Evolutionary conservation across 805 yeast genomes (phyloP), one percentile per base, ranked within the genome.

Genomic region (Wickerhamiella vanderwaltii): DNA sequence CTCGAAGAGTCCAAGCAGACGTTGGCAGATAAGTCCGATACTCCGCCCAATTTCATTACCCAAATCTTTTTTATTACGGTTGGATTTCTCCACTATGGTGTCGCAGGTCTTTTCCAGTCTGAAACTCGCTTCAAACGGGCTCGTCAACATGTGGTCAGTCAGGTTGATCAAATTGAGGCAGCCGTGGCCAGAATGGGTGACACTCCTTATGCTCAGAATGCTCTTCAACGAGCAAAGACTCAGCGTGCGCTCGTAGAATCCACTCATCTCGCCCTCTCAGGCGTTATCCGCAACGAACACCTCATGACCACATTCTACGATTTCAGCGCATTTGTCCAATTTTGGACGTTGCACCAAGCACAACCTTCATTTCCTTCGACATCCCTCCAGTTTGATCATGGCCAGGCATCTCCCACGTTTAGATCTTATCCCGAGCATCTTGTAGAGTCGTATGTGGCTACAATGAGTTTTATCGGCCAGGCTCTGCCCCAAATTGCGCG

Each of bases 51-150:
- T 53, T 91, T 91, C 57, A 84, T 91, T n/a, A 77, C 95, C 6
- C 91, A 88, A 50, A 79, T 94, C 53, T 91, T 86, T 59, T 91
- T 70, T 54, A 58, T 91, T 43, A 75, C 87, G 5, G 65, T 80
- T 39, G 76, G 94, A 0, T 86, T 79, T 57, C 60, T 84, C 37
- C 87, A 88, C 50, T 91, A 81, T 61, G 98, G 97, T 32, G 64
- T 84, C 31, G 94, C 94, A 18, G 97, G 96, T 38, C 62, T 80
- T 0, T 61, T 71, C 44, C 68, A 74, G 34, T 67, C 65, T 35
- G 73, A 75, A 46, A 75, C 72, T 33, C 73, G 78, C 45, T 53
- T 77, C 24, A 66, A 66, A 47, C 65, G 66, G 23, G 73, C 18
- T 65, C 68, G 49, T 61, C 60, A 29, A 65, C 64, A 43, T 48